Conservation (phyloP, 352 stramenopile genomes). For the Globisporangium emineosum region DNA sequence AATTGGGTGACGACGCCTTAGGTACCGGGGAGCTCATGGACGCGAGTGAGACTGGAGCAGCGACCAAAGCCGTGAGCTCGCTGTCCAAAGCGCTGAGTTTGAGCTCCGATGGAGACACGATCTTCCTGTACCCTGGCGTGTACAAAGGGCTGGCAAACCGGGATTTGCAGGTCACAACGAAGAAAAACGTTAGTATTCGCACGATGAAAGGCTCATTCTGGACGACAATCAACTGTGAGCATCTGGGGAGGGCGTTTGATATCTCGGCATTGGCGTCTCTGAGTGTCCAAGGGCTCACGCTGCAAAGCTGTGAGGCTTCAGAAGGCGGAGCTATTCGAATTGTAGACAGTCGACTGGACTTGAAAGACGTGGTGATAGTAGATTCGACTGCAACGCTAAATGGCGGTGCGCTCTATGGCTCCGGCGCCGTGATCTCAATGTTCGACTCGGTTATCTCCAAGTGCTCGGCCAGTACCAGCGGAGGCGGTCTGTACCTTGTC, state of each 20-base stretch:
- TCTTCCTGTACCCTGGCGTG: conserved; percentile 57
- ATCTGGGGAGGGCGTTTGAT: conserved; percentile 14
- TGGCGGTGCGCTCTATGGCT: conserved; percentile 31
- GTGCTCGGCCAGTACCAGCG: conserved; percentile 18
- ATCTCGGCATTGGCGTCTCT: conserved; percentile 17
- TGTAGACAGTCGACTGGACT: conserved; percentile 14
- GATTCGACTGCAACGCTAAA: conserved; percentile 15
- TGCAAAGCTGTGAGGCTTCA: conserved; percentile 30
- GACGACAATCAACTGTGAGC: conserved; percentile 44
- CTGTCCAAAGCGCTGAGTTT: conserved; percentile 37
- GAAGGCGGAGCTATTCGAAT: conserved; percentile 28
- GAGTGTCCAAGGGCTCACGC: conserved; percentile 32
- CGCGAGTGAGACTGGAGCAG: conserved; percentile 41
- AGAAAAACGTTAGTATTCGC: conserved; percentile 27
- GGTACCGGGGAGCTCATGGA: conserved; percentile 60
- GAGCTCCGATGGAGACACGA: conserved; percentile 26
- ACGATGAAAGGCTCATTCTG: conserved; percentile 48
- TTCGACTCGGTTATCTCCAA: conserved; percentile 24
- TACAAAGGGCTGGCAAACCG: conserved; percentile 43
- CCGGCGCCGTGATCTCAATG: conserved; percentile 19
- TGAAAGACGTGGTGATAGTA: conserved; percentile 26
- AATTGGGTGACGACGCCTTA: conserved; percentile 47
- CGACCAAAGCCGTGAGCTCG: conserved; percentile 49
- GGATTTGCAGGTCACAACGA: conserved; percentile 19
- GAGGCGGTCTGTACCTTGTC: conserved; percentile 26